Evolutionary conservation across 768 basidiomycete species (phyloP).

Genomic region (Mycena belliarum): DNA sequence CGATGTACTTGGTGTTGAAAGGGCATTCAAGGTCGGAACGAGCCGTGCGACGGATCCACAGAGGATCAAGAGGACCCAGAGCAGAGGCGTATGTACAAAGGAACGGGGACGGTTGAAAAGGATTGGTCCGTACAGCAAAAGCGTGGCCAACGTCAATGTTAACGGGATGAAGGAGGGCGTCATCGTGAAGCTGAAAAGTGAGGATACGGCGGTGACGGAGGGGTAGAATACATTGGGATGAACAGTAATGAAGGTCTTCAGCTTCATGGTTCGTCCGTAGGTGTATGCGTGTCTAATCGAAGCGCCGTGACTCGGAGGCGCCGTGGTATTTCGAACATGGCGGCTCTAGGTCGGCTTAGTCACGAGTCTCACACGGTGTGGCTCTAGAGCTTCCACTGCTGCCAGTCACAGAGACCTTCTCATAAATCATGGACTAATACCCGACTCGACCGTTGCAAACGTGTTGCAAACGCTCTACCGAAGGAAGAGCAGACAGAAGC

Average conservation of each 20-base stretch:
- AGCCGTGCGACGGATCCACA: slow-evolving; percentile 45
- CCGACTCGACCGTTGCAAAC: too few species aligned
- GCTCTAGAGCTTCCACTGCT: too few species aligned
- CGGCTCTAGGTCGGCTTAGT: too few species aligned
- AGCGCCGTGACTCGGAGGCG: too few species aligned
- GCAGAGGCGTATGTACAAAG: slow-evolving; percentile 26
- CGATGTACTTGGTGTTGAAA: slow-evolving; percentile 54
- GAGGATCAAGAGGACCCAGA: slow-evolving; percentile 39
- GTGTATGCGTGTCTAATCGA: not conserved
- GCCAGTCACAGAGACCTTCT: too few species aligned
- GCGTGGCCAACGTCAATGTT: slow-evolving; percentile 30
- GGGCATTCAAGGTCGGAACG: slow-evolving; percentile 49
- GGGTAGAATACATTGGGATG: slow-evolving; percentile 32
- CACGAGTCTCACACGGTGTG: too few species aligned
- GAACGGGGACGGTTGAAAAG: slow-evolving; percentile 31
- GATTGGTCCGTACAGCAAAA: slow-evolving; percentile 40
- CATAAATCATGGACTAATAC: too few species aligned
- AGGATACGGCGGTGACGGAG: slow-evolving; percentile 22
- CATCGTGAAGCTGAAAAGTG: slow-evolving; percentile 28
- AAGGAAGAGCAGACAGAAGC: too few species aligned
- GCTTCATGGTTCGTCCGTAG: slow-evolving; percentile 3
- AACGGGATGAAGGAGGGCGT: slow-evolving; percentile 28
- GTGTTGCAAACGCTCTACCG: too few species aligned
- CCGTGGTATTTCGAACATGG: too few species aligned
- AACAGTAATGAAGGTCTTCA: slow-evolving; percentile 17